Percentiles rank a stretch among this genome's conserved stretches.
phyloP scores from a whole-genome alignment of 2,329 filamentous ascomycete species.

The Rutstroemia sp. region DNA sequence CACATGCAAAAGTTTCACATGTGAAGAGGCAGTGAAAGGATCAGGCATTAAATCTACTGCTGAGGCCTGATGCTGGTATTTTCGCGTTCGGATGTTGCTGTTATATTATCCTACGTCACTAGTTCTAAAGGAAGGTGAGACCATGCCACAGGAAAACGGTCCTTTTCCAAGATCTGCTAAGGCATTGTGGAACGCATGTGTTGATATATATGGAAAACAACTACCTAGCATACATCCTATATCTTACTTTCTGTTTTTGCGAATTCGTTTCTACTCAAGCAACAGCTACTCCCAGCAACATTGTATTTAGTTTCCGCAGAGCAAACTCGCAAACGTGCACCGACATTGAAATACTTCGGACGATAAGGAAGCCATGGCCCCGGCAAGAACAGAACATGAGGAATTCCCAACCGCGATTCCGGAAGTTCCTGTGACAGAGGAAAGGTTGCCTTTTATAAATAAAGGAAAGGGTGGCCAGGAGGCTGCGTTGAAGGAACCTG shows the following conservation, averaged over 20 bases:
- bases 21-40: background rate
- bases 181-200: background rate
- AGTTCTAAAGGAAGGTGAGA: background rate
- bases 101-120: background rate
- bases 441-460: background rate
- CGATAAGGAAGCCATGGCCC: background rate
- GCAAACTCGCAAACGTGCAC: background rate
- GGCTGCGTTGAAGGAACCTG: conserved; percentile 11
- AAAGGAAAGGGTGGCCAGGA: background rate
- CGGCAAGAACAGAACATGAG: background rate
- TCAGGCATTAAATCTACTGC: background rate
- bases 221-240: background rate
- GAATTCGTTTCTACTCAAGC: background rate
- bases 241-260: background rate
- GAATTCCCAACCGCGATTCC: background rate
- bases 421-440: background rate
- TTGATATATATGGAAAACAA: background rate
- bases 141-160: background rate
- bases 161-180: background rate
- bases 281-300: background rate
- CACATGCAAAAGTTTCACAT: background rate
- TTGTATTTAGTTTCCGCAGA: background rate
- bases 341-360: no score
- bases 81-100: background rate
- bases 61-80: background rate